These are phyloP conservation scores for Lobosporangium transversale DNA, from an alignment of 192 early-diverging fungal genomes.

Conservation along the genomic window DNA sequence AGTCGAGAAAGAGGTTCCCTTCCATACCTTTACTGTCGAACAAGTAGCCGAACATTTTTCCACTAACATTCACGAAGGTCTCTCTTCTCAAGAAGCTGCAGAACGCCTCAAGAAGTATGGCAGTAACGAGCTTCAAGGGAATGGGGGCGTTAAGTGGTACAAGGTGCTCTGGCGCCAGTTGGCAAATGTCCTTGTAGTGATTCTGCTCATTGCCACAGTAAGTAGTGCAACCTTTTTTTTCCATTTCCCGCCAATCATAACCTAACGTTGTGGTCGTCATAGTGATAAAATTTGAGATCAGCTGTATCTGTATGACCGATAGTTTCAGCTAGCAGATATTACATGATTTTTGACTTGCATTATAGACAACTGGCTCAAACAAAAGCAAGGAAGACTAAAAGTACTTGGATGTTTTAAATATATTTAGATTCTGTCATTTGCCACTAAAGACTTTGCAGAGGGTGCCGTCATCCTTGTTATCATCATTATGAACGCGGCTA, in stretches of 20 bases:
- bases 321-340: not conserved
- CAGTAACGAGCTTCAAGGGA: constrained; percentile 72
- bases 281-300: no score
- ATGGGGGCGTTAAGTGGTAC: constrained; percentile 70
- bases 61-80: constrained; percentile 52
- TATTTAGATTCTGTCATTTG: constrained; percentile 71
- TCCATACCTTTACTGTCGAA: constrained; percentile 40
- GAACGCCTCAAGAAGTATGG: constrained; percentile 56
- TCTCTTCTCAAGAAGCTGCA: constrained; percentile 60
- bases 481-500: constrained; percentile 83
- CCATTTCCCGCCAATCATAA: no score
- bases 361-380: no score
- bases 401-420: no score
- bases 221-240: no score
- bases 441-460: constrained; percentile 74
- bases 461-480: constrained; percentile 83
- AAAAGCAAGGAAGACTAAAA: no score
- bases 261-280: no score
- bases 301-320: no score
- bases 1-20: constrained; percentile 29
- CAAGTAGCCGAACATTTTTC: constrained; percentile 23
- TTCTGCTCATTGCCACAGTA: constrained; percentile 71
- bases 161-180: constrained; percentile 72
- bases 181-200: constrained; percentile 71
- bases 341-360: no score